Base-by-base conservation (phyloP, 257 asterid genomes). In the Lantana camara region DNA sequence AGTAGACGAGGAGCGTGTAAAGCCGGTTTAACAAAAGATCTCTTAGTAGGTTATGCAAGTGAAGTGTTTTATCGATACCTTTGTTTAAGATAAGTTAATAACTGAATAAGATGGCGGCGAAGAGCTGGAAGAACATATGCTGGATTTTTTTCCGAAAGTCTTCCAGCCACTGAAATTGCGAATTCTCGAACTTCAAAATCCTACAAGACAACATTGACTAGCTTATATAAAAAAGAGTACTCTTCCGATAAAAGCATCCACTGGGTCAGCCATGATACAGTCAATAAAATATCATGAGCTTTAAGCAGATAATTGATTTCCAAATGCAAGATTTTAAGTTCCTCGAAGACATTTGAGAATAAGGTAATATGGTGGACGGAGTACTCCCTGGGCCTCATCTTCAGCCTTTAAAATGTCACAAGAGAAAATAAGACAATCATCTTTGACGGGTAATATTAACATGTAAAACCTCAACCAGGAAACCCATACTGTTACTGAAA, bases 91-190 rank as follows among this genome's bases (percentile, higher is more conserved):
- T 94, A 89, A 56, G 96, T 94, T 77, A 94, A 80, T 77, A 94
- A 74, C 63, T 94, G 99, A 73, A 90, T 94, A 70, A 94, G 96
- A 82, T 94, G 95, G 68, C 99, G 95, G 52, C 99, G 99, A 29
- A 94, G 97, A 71, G 99, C 97, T 23, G 99, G 99, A 60, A 90
- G 96, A 71, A 88, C 99, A 71, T 94, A 90, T 61, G 97, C 99
- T 58, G 99, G 99, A 79, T 94, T 94, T 78, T 94, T 94, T 80
- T 87, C 99, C 50, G 99, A 94, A 50, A 94, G 82, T 66, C 99
- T 90, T 62, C 99, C 99, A 79, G 96, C 96, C 63, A 90, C 81
- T 56, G 95, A 94, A 73, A 94, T 94, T 63, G 96, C 95, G 40
- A 76, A 79, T 71, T 90, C 97, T 53, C 99, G 90, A 72, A 90